Evolutionary conservation across 805 yeast genomes (phyloP).

Genomic region (Wickerhamiella dianesei): DNA sequence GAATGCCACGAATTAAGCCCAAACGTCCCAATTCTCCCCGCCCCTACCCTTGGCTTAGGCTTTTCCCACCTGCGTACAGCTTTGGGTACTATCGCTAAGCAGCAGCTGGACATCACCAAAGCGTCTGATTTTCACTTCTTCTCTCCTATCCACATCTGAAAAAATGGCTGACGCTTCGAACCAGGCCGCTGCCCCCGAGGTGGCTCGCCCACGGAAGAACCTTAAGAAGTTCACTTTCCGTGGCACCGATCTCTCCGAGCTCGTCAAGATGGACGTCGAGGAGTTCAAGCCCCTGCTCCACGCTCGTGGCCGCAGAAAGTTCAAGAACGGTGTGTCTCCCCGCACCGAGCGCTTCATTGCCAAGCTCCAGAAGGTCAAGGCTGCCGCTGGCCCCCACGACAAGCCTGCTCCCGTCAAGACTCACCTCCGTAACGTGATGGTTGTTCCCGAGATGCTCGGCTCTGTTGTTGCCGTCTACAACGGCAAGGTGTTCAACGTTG

Average conservation of each 20-base stretch:
- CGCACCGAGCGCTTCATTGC: conserved; percentile 93
- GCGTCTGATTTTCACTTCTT: not conserved
- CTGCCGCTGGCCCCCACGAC: conserved; percentile 63
- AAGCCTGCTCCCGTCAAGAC: conserved; percentile 98
- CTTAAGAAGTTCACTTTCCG: conserved; percentile 97
- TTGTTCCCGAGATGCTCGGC: conserved; percentile 99
- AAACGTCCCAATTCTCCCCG: no score
- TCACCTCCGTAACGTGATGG: conserved; percentile 96
- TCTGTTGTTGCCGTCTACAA: conserved; percentile 97
- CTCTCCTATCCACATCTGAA: not conserved
- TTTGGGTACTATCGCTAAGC: not conserved
- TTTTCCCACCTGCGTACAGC: no score
- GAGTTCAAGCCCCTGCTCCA: conserved; percentile 93
- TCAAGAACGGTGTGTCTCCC: conserved; percentile 91
- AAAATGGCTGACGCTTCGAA: conserved; percentile 24
- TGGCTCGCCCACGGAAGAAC: conserved; percentile 45
- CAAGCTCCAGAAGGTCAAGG: conserved; percentile 95
- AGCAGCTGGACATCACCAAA: not conserved
- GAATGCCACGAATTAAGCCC: no score
- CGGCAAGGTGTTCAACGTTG: conserved; percentile 98
- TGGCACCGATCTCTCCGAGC: conserved; percentile 94
- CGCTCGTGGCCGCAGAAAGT: conserved; percentile 99
- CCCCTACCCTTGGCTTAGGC: no score
- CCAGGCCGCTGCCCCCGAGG: conserved; percentile 12
- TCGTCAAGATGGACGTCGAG: conserved; percentile 87